Evolutionary conservation across 495 filamentous ascomycete genomes (phyloP), one percentile per base, ranked within the genome.

Genomic region (Paragyromitra xinjiangensis): DNA sequence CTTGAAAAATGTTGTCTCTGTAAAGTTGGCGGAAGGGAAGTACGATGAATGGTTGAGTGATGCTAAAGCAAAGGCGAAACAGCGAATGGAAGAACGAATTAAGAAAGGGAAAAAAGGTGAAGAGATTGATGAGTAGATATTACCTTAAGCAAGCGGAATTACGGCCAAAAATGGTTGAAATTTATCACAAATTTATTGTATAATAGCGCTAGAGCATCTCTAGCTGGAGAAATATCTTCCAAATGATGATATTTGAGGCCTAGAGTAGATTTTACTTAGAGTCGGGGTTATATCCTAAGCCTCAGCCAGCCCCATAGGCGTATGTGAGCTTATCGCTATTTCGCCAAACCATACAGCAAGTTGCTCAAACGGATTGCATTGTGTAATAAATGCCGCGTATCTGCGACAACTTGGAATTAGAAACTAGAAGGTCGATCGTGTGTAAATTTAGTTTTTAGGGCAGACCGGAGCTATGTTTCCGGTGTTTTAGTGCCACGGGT

Each of bases 21-120:
- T 82, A 76, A 97, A 97, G 85, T 79, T 96, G 65, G 84, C 85
- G 76, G 86, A 89, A 26, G 89, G 85, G n/a, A 88, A 85, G 58
- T 96, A 93, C 83, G 86, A 89, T 6, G 86, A 89, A 82, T 97
- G 94, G 96, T 86, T 97, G n/a, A 90, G 90, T 71, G 88, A 88
- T 12, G 93, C 90, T 16, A 92, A 90, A 86, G 84, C 85, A 77
- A 92, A 90, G 86, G 93, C 92, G 44, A 87, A 87, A 84, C 88
- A 87, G 83, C 87, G 91, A 81, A 84, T 90, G 69, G 91, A 91
- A 66, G 87, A 89, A 64, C 84, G 84, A 74, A 85, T 84, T 78
- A 85, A 84, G 81, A 64, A 72, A 51, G 73, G 80, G n/a, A 71
- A 73, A 67, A 71, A 69, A 12, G 79, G 69, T 16, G 72, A 73